A percentile compares a stretch with the other conserved stretches of the same genome.
Evolutionary conservation across 495 filamentous ascomycete species (phyloP).

Genomic region (Daldinia grandis): DNA sequence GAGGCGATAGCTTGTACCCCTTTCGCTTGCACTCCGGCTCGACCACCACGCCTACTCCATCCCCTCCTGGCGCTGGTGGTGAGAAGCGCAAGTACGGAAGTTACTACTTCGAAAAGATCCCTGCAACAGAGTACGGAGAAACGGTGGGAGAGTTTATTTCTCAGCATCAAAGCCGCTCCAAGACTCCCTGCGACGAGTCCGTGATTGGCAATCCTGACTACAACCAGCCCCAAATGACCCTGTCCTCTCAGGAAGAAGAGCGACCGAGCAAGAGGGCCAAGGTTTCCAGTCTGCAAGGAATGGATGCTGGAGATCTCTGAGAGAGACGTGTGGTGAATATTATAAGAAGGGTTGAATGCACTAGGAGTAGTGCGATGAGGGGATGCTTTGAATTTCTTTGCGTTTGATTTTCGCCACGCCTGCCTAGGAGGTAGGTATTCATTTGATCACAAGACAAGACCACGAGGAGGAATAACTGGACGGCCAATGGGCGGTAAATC

Average conservation of each 20-base stretch:
- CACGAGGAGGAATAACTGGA: neutral
- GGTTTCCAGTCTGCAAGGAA: too few relatives aligned
- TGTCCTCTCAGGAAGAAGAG: too few relatives aligned
- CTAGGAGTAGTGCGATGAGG: neutral
- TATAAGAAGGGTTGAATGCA: neutral
- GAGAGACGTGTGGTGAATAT: too few relatives aligned
- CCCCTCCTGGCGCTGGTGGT: neutral
- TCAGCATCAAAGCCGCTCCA: too few relatives aligned
- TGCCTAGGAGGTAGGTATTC: neutral
- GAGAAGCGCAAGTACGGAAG: neutral
- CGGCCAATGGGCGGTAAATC: neutral
- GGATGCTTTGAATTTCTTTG: neutral
- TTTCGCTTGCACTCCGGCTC: neutral
- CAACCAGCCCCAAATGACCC: too few relatives aligned
- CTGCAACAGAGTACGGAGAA: neutral
- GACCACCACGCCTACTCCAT: neutral
- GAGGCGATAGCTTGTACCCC: too few relatives aligned
- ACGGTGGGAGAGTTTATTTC: too few relatives aligned
- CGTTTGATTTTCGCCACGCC: neutral
- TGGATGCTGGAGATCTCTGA: too few relatives aligned
- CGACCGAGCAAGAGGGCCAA: too few relatives aligned
- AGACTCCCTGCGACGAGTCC: too few relatives aligned
- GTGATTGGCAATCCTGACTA: too few relatives aligned
- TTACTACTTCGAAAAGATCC: neutral
- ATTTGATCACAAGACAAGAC: neutral